phyloP scores from a whole-genome alignment of 208 protist genomes.

The Balamuthia mandrillaris region DNA sequence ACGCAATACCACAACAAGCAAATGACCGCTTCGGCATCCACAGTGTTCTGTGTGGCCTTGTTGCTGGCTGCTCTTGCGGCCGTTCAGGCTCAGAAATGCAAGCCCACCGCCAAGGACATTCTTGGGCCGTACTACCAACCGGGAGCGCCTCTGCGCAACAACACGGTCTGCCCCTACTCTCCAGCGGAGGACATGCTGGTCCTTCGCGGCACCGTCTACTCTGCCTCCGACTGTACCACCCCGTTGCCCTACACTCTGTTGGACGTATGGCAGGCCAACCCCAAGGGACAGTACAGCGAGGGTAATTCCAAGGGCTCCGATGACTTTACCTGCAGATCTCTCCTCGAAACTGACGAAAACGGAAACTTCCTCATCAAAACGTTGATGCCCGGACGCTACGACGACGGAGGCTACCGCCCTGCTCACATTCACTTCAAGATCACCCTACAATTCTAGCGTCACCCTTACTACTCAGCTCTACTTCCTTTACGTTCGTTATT shows the following conservation, averaged over 20 bases:
- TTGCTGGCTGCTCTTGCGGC: too few species aligned
- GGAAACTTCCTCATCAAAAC: not conserved
- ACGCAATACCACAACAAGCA: too few species aligned
- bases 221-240: not conserved
- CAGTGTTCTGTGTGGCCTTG: too few species aligned
- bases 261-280: not conserved
- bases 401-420: not conserved
- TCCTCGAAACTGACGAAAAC: not conserved
- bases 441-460: not conserved
- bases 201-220: not conserved
- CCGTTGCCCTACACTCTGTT: not conserved
- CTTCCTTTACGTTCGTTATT: too few species aligned
- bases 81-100: too few species aligned
- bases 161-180: not conserved
- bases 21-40: too few species aligned
- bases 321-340: too few species aligned
- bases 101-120: not conserved
- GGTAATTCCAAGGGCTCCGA: too few species aligned
- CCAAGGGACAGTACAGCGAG: not conserved
- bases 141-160: not conserved
- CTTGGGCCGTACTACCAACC: not conserved
- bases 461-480: too few species aligned
- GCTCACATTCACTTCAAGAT: not conserved
- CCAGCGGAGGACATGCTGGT: not conserved
- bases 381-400: not conserved